These are phyloP conservation scores for Serendipita sp. DNA, from an alignment of 768 basidiomycete genomes.

Conservation along the genomic window DNA sequence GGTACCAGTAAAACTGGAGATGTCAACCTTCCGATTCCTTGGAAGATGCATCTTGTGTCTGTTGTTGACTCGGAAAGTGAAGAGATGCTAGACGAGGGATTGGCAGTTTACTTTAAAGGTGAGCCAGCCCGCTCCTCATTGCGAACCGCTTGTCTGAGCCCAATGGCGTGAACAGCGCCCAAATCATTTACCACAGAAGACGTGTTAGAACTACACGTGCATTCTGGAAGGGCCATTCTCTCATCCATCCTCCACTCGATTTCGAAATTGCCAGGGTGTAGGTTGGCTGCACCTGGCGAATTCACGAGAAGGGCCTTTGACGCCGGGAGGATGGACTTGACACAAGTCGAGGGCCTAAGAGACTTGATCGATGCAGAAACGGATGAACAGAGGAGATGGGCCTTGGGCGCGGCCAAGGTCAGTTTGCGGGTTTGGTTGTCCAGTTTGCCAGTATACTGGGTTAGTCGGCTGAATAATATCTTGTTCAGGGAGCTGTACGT, in stretches of 20 bases:
- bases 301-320: conserved; percentile 76
- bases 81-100: conserved; percentile 58
- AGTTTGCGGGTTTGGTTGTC: conserved; percentile 15
- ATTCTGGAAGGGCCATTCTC: conserved; percentile 72
- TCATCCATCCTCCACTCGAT: conserved; percentile 45
- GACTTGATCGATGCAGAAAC: conserved; percentile 85
- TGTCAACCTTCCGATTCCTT: conserved; percentile 30
- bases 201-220: conserved; percentile 69
- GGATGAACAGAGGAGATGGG: conserved; percentile 59
- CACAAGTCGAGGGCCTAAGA: conserved; percentile 75
- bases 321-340: conserved; percentile 67
- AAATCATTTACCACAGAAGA: conserved; percentile 74
- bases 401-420: conserved; percentile 52
- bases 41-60: conserved; percentile 54
- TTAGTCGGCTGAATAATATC: conserved; percentile 6
- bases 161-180: conserved; percentile 32
- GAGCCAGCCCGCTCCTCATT: conserved; percentile 11
- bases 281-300: conserved; percentile 75
- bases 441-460: background rate
- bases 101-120: conserved; percentile 75
- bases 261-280: conserved; percentile 38
- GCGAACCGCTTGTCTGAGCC: background rate
- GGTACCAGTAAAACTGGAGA: background rate
- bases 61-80: conserved; percentile 45
- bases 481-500: conserved; percentile 41